Percentiles rank a stretch among this genome's conserved stretches.
phyloP scores from a whole-genome alignment of 108 stramenopile species.

The Discostella stelligeroides region DNA sequence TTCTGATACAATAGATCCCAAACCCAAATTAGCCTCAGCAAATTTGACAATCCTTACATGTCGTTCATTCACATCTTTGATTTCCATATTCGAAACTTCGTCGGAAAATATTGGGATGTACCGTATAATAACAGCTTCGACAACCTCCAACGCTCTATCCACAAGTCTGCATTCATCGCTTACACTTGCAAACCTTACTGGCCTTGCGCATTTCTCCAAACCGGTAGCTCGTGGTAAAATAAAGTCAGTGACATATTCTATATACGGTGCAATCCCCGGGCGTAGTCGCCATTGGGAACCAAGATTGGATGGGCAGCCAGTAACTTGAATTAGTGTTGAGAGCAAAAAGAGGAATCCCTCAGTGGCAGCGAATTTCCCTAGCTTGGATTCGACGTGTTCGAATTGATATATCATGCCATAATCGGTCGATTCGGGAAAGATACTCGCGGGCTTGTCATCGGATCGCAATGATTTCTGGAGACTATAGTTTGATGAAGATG shows the following conservation, averaged over 20 bases:
- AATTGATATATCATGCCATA: conserved; percentile 80
- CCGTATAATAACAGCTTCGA: conserved; percentile 65
- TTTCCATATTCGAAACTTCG: conserved; percentile 13
- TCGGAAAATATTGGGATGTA: conserved; percentile 50
- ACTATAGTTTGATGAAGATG: conserved; percentile 6
- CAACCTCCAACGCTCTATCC: conserved; percentile 65
- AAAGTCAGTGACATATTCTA: conserved; percentile 77
- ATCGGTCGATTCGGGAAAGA: conserved; percentile 44
- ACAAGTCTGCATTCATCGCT: conserved; percentile 69
- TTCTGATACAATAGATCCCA: conserved; percentile 30
- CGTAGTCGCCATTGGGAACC: conserved; percentile 72
- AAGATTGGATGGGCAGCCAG: conserved; percentile 68
- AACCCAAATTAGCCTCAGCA: conserved; percentile 32
- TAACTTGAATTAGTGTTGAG: conserved; percentile 61
- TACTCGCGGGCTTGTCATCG: conserved; percentile 21
- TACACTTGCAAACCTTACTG: conserved; percentile 57
- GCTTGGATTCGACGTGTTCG: conserved; percentile 75
- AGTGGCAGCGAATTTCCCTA: conserved; percentile 75
- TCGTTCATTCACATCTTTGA: conserved; percentile 24
- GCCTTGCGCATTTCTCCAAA: conserved; percentile 28
- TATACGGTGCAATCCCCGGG: conserved; percentile 77
- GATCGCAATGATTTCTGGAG: background rate
- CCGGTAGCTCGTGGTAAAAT: conserved; percentile 72
- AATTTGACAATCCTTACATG: conserved; percentile 19
- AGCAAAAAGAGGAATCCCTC: conserved; percentile 79